Conservation (phyloP, 2,329 filamentous ascomycete genomes). For the Pestalotiopsis sp. region DNA sequence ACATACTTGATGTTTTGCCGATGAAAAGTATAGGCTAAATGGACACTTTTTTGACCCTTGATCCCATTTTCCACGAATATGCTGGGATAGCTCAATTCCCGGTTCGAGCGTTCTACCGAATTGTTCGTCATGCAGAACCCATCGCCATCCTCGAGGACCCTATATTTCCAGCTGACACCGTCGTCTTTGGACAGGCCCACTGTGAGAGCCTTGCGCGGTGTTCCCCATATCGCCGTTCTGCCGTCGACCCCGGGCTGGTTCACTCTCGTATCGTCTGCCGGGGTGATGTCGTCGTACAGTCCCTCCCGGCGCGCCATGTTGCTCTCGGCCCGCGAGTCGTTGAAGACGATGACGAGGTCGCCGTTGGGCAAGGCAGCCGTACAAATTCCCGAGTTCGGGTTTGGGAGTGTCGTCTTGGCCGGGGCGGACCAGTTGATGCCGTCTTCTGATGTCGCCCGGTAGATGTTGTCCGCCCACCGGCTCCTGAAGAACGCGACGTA, state of each 20-base stretch:
- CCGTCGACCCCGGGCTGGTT: constrained; percentile 39
- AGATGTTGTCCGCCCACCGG: constrained; percentile 46
- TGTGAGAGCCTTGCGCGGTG: constrained; percentile 37
- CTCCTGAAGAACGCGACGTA: constrained; percentile 44
- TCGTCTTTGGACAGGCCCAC: constrained; percentile 37
- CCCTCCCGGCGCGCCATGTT: constrained; percentile 38
- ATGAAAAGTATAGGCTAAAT: constrained; percentile 46
- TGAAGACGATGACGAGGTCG: constrained; percentile 40
- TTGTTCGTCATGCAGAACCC: constrained; percentile 50
- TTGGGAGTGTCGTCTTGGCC: constrained; percentile 37
- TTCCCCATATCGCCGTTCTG: constrained; percentile 46
- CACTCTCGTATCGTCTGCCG: constrained; percentile 38
- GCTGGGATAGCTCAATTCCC: constrained; percentile 47
- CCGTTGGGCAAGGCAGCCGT: constrained; percentile 39
- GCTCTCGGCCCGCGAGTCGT: constrained; percentile 37
- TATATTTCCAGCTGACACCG: constrained; percentile 39
- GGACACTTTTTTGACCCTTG: constrained; percentile 19
- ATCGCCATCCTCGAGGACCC: constrained; percentile 44
- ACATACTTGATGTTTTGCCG: constrained; percentile 45
- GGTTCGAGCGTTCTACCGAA: constrained; percentile 40
- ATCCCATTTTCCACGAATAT: constrained; percentile 32
- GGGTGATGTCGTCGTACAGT: constrained; percentile 47
- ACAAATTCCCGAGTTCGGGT: constrained; percentile 46
- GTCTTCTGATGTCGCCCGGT: constrained; percentile 40
- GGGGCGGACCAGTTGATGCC: constrained; percentile 41